Evolutionary conservation across 768 basidiomycete genomes (phyloP).

Genomic region (Suillus ampliporus): DNA sequence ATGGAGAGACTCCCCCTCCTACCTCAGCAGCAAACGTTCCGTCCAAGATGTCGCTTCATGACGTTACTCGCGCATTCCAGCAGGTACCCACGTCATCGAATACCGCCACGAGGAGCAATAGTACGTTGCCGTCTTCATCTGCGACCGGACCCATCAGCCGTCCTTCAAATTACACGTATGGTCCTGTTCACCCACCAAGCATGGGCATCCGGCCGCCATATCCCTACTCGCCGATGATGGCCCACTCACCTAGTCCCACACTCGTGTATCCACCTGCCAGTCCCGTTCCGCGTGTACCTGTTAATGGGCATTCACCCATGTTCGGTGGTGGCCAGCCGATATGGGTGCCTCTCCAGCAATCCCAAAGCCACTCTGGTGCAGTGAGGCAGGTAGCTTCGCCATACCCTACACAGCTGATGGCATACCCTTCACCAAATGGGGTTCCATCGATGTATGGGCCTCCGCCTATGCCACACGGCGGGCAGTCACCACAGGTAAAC

Average conservation of each 20-base stretch:
- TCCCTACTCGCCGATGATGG: slow-evolving; percentile 68
- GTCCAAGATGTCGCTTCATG: slow-evolving; percentile 79
- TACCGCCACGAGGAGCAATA: slow-evolving; percentile 50
- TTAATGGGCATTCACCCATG: slow-evolving; percentile 65
- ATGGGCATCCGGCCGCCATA: slow-evolving; percentile 60
- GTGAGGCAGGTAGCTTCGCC: slow-evolving; percentile 64
- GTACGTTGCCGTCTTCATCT: slow-evolving; percentile 55
- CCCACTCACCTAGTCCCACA: slow-evolving; percentile 71
- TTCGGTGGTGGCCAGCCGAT: slow-evolving; percentile 58
- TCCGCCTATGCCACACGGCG: slow-evolving; percentile 46
- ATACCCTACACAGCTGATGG: slow-evolving; percentile 67
- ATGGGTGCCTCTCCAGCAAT: slow-evolving; percentile 63
- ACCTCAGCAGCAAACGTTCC: slow-evolving; percentile 53
- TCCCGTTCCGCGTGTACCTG: slow-evolving; percentile 66
- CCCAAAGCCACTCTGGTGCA: slow-evolving; percentile 54
- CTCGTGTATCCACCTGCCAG: slow-evolving; percentile 72
- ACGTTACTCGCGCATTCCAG: slow-evolving; percentile 87
- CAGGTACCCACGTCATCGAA: slow-evolving; percentile 73
- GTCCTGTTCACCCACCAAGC: slow-evolving; percentile 51
- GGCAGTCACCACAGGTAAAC: slow-evolving; percentile 41
- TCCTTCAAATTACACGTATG: slow-evolving; percentile 31
- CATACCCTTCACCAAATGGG: slow-evolving; percentile 62
- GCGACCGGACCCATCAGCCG: slow-evolving; percentile 39
- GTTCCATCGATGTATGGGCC: slow-evolving; percentile 54
- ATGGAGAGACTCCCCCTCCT: slow-evolving; percentile 80